Evolutionary conservation across 768 basidiomycete genomes (phyloP), one percentile per base, ranked within the genome.

Genomic region (Zangia roseola): DNA sequence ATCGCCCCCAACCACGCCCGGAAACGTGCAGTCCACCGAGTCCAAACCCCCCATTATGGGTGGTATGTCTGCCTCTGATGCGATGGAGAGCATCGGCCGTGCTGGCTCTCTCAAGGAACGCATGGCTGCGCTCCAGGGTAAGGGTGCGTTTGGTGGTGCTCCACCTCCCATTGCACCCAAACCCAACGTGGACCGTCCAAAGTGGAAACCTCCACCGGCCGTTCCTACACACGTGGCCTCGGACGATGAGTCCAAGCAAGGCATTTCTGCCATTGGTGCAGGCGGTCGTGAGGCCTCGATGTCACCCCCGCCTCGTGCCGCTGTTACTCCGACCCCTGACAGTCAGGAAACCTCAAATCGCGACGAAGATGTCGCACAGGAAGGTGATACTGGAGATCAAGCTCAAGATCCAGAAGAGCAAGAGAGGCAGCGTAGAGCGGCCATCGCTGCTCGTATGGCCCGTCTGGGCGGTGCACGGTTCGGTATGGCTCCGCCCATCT

Each of bases 391-490:
- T 31, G 64, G 52, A 1, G 69, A 70, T 41, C 54, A 55, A 21
- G 83, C 82, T 58, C 77, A 55, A 21, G 83, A 83, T 58, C 77
- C 79, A 1, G 83, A 85, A 60, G 70, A 72, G 19, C 85, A 88
- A 55, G 87, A 89, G 58, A 74, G 85, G 45, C 85, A 89, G 60
- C 80, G 87, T 39, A 81, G 94, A 36, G 88, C 91, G 5, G 85
- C 89, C 10, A 85, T 97, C 61, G 91, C 93, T 26, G 92, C 92
- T 20, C 79, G 93, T 39, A 92, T 98, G 91, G 93, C 92, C 35
- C 86, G 87, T 51, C 77, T 97, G 16, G 94, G 94, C 24, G 94
- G 92, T 40, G 81, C 90, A 13, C 74, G 85, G 46, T 73, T 92
- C 20, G 90, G 89, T 5, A 88, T 95, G 86, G 80, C 74, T 1